phyloP scores from a whole-genome alignment of 2,329 filamentous ascomycete species.

The Sarocladiaceae sp. region DNA sequence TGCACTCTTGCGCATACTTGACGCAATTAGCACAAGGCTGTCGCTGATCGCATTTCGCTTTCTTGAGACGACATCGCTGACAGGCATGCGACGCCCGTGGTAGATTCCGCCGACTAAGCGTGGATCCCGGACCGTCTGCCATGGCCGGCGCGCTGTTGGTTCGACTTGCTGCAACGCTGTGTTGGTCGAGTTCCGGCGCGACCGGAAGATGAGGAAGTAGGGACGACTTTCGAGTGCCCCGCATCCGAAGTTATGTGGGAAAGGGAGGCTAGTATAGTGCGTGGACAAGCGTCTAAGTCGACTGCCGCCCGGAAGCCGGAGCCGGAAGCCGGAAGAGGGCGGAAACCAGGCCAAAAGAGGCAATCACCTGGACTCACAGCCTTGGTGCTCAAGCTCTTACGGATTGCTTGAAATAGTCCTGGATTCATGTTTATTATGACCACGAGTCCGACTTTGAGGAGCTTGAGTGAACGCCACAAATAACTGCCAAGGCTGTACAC shows the following conservation, averaged over 20 bases:
- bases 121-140: neutral
- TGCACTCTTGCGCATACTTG: slow-evolving; percentile 1
- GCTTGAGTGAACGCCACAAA: neutral
- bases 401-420: neutral
- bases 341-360: neutral
- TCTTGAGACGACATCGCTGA: slow-evolving; percentile 2
- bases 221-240: neutral
- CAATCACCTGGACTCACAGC: neutral
- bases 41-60: slow-evolving; percentile 4
- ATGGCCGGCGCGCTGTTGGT: neutral
- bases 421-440: neutral
- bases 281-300: too few species aligned
- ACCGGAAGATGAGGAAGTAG: neutral
- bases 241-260: neutral
- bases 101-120: slow-evolving; percentile 3
- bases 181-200: neutral
- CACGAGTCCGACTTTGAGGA: neutral
- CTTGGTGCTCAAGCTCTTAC: too few species aligned
- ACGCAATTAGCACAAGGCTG: neutral
- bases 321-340: neutral
- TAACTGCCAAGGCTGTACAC: too few species aligned
- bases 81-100: slow-evolving; percentile 2
- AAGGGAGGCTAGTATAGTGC: too few species aligned
- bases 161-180: neutral
- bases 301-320: neutral